Evolutionary conservation across 2,329 filamentous ascomycete species (phyloP), one percentile per base, ranked within the genome.

Genomic region (Pestalotiopsis fici): DNA sequence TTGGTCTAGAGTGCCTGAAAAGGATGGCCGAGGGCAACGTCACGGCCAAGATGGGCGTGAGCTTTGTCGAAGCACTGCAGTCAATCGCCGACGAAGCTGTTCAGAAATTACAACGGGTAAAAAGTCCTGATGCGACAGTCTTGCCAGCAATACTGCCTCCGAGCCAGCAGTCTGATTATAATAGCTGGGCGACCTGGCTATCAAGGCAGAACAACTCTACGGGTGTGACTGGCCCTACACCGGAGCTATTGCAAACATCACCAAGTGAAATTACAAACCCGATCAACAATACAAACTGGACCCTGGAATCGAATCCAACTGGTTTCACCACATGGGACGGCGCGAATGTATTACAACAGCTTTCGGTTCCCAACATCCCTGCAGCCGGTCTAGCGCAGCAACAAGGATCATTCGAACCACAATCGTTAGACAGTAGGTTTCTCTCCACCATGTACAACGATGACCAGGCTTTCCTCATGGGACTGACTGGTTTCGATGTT

Each of bases 1-100:
- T 80, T 57, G 78, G 77, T 0, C 35, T 80, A 5, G 71, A 74
- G 3, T 78, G 76, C 60, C 74, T 80, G 1, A 69, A 73, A 1
- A 73, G 67, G n/a, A 80, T 80, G 78, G 74, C 78, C 0, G 71
- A 71, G 4, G 78, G 76, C 0, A 80, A 78, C 63, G 69, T 69
- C 43, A 75, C 76, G 3, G 72, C 76, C 4, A 72, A 72, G 59
- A 67, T 75, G 54, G 74, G 75, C 0, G 72, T 77, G 12, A 67
- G 66, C 5, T 76, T 76, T 64, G 74, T 77, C 3, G 74, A 75
- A 56, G 71, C 71, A 5, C 67, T 77, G 7, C 74, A 71, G 55
- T 69, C 67, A 4, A 75, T 77, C 43, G 70, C 75, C 9, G 68
- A 75, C 5, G 74, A 77, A 63, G 75, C 74, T 12, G 62, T 43